Evolutionary conservation across 2,329 filamentous ascomycete genomes (phyloP).

Genomic region (Alternaria metachromatica): DNA sequence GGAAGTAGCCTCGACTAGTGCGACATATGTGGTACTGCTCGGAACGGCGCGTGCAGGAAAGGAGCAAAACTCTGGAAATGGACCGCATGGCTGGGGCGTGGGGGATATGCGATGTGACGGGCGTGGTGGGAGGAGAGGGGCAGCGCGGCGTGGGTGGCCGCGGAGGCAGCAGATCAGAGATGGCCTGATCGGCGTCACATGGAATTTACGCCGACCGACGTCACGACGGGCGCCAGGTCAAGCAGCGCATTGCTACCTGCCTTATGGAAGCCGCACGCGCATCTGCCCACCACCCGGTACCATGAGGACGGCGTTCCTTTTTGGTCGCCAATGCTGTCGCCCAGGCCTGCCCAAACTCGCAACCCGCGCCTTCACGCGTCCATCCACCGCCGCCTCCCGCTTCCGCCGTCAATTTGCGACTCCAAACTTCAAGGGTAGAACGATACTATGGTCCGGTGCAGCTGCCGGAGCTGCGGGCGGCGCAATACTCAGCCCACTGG

Average conservation of each 20-base stretch:
- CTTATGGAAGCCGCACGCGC: constrained; percentile 36
- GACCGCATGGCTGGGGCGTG: neutral
- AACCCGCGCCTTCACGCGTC: constrained; percentile 28
- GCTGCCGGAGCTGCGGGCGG: constrained; percentile 31
- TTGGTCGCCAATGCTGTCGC: constrained; percentile 59
- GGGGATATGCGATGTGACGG: neutral
- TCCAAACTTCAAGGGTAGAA: constrained; percentile 42
- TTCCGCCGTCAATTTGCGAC: constrained; percentile 44
- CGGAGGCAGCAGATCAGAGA: constrained; percentile 2
- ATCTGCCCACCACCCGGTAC: constrained; percentile 33
- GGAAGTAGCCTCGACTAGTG: neutral
- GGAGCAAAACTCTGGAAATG: neutral
- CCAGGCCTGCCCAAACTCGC: constrained; percentile 42
- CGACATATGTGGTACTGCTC: neutral
- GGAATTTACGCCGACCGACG: constrained; percentile 29
- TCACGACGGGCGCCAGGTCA: constrained; percentile 21
- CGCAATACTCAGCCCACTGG: constrained; percentile 59
- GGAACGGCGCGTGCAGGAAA: neutral
- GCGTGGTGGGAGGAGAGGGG: neutral
- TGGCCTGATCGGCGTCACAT: constrained; percentile 22
- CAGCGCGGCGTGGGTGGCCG: neutral
- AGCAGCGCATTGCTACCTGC: constrained; percentile 2
- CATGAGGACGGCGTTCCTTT: constrained; percentile 59
- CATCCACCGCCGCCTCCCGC: constrained; percentile 35
- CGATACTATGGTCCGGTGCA: constrained; percentile 43